These are phyloP conservation scores for Podochytrium sp. DNA, from an alignment of 192 early-diverging fungal genomes.

Conservation along the genomic window DNA sequence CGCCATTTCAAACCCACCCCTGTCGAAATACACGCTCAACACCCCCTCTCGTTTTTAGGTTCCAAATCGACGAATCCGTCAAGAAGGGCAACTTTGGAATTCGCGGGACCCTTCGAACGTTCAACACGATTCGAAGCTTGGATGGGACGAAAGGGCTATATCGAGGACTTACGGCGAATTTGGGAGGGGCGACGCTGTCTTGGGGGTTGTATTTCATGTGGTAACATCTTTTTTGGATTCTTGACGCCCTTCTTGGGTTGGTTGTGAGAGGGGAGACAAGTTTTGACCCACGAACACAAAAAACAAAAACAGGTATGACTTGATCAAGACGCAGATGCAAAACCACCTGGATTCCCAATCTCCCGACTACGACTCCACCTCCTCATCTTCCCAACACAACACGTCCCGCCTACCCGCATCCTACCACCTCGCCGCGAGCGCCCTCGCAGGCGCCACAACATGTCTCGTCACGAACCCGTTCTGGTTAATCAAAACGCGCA, in stretches of 20 bases:
- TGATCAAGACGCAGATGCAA: conserved; percentile 68
- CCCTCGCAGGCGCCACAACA: conserved; percentile 80
- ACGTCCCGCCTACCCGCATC: conserved; percentile 64
- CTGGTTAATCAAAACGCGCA: conserved; percentile 95
- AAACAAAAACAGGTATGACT: conserved; percentile 52
- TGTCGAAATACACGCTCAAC: too few species aligned
- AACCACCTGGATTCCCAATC: conserved; percentile 7
- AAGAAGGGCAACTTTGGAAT: conserved; percentile 33
- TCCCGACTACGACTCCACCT: background rate
- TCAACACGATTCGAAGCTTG: conserved; percentile 5
- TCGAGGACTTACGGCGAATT: conserved; percentile 86
- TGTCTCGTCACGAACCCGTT: conserved; percentile 91
- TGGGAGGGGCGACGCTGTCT: conserved; percentile 85
- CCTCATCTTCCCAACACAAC: conserved; percentile 16
- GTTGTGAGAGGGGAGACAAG: background rate
- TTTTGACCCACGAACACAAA: background rate
- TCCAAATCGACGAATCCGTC: conserved; percentile 30
- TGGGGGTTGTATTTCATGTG: conserved; percentile 99
- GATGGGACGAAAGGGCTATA: conserved; percentile 79
- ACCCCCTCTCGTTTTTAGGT: too few species aligned
- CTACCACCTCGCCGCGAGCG: conserved; percentile 83
- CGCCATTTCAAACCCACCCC: background rate
- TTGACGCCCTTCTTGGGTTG: background rate
- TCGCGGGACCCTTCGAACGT: conserved; percentile 56
- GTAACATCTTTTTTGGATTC: too few species aligned